A percentile compares a stretch with the other conserved stretches of the same genome.
phyloP scores from a whole-genome alignment of 2,329 filamentous ascomycete species.

The Aciculosporium take region DNA sequence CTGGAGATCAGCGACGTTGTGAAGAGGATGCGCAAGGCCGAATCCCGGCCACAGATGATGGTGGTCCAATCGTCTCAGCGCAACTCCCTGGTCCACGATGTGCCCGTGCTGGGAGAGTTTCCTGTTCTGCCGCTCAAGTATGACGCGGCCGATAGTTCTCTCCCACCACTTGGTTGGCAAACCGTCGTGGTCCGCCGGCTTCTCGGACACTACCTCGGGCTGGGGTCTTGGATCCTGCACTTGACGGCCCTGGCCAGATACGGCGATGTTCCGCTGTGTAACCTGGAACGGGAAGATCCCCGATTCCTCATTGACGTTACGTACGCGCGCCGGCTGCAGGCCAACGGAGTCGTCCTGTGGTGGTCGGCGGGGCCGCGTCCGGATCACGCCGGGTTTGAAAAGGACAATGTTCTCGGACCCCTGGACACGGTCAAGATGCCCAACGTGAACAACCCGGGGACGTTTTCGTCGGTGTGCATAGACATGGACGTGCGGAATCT shows the following conservation, averaged over 20 bases:
- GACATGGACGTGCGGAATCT: slow-evolving; percentile 89
- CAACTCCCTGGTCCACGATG: slow-evolving; percentile 66
- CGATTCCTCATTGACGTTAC: slow-evolving; percentile 91
- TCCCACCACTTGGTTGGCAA: slow-evolving; percentile 92
- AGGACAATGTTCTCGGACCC: slow-evolving; percentile 71
- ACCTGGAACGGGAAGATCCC: slow-evolving; percentile 86
- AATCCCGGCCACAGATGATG: slow-evolving; percentile 64
- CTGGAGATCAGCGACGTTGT: slow-evolving; percentile 77
- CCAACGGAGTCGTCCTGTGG: slow-evolving; percentile 90
- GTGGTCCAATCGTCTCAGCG: slow-evolving; percentile 84
- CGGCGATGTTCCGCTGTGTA: slow-evolving; percentile 88
- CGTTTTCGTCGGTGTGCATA: slow-evolving; percentile 91
- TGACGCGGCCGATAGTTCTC: slow-evolving; percentile 68
- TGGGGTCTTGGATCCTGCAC: slow-evolving; percentile 87
- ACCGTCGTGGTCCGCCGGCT: slow-evolving; percentile 72
- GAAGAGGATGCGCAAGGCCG: slow-evolving; percentile 81
- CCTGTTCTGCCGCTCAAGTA: slow-evolving; percentile 70
- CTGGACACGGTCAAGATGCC: slow-evolving; percentile 87
- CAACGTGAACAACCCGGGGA: slow-evolving; percentile 80
- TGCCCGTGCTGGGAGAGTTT: slow-evolving; percentile 71
- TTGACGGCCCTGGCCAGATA: slow-evolving; percentile 78
- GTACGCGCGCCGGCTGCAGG: slow-evolving; percentile 78
- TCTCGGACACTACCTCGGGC: slow-evolving; percentile 76
- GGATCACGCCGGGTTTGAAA: slow-evolving; percentile 91
- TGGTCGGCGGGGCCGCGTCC: slow-evolving; percentile 81